Evolutionary conservation across 1,139 yeast genomes (phyloP).

Genomic region (Arxiozyma telluris): DNA sequence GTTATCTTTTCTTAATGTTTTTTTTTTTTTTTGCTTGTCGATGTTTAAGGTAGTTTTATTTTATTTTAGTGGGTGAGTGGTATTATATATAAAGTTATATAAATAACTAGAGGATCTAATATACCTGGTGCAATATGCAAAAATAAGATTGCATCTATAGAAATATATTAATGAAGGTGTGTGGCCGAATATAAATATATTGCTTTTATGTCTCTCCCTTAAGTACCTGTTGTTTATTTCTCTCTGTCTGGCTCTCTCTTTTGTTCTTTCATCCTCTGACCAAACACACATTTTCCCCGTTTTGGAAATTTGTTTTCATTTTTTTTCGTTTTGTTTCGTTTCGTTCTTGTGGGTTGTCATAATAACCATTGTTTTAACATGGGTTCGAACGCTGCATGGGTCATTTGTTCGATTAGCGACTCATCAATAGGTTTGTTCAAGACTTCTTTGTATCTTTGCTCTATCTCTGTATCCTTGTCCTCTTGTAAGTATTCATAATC

Average conservation of each 20-base stretch:
- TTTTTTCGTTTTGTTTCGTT: too few species aligned
- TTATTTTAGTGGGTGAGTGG: neutral
- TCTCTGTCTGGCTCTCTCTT: neutral
- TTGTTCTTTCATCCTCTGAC: too few species aligned
- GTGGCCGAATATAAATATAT: too few species aligned
- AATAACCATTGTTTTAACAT: conserved; percentile 1
- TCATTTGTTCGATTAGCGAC: conserved; percentile 23
- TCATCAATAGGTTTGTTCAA: conserved; percentile 31
- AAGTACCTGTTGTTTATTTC: neutral
- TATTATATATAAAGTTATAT: too few species aligned
- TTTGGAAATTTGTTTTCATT: neutral
- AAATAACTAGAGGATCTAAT: too few species aligned
- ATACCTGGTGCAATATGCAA: neutral
- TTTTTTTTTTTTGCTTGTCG: neutral
- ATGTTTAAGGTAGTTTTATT: too few species aligned
- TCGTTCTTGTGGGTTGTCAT: neutral
- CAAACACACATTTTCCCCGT: too few species aligned
- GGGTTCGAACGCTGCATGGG: neutral
- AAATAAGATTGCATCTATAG: neutral
- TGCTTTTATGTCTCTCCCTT: too few species aligned
- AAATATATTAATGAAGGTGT: neutral
- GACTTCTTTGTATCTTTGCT: conserved; percentile 19
- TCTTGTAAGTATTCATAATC: conserved; percentile 21
- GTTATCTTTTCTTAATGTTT: neutral
- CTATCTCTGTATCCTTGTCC: conserved; percentile 18